Base-by-base conservation (phyloP, 768 basidiomycete genomes). In the Leccinum uliginosum region DNA sequence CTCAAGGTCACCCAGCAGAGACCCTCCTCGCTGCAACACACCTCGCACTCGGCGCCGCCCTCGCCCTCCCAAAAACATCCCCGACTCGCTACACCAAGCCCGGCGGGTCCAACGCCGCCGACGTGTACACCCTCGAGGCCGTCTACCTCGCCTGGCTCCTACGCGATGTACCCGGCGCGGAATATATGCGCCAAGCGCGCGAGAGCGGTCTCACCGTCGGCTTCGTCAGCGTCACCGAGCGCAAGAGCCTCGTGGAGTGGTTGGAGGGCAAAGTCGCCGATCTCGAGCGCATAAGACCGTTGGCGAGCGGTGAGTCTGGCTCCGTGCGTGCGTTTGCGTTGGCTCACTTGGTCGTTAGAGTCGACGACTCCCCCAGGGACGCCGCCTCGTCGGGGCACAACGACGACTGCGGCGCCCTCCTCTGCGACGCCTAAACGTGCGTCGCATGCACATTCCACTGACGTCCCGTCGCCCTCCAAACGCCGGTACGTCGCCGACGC, bases 151-250 rank as follows among this genome's bases (percentile, higher is more conserved):
- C 89, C 27, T 98, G 87, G 89, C 74, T 85, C 4, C 78, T 88
- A 30, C 77, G 83, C 47, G 89, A 91, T 67, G 82, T 83, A 0
- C 77, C 83, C 0, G 83, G 85, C 29, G 89, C 87, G 15, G 92
- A 95, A 61, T 98, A 98, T 74, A 85, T 96, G 83, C 88, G 86
- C 67, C 86, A 89, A 64, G 86, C 87, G 2, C 78, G 91, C 54
- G 88, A 89, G 65, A 79, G 79, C 44, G 89, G 91, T 1, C 73
- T 93, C 29, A 77, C 83, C 2, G 80, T 84, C 38, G 87, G 87
- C 0, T 83, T 93, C 68, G 91, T 98, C 38, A 86, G 89, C 62
- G 84, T 93, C 32, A 91, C 92, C 3, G 94, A 97, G 73, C 77
- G 94, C 59, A 92, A 90, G 75, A 79, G 78, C 46, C 85, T 96